Evolutionary conservation across 768 basidiomycete species (phyloP).

Genomic region (Trametes cinnabarina): DNA sequence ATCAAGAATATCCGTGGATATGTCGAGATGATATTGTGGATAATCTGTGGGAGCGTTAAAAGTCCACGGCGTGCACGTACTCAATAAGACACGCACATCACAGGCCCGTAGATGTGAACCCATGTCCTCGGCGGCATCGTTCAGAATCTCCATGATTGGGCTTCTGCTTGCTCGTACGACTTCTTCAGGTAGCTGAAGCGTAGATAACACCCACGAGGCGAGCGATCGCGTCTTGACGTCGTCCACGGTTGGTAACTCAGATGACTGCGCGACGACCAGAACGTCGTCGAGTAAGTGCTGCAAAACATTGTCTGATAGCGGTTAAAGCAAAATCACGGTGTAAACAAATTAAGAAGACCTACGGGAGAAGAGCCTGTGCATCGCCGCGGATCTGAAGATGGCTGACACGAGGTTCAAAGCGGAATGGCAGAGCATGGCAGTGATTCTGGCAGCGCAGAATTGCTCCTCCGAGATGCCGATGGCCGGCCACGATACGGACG

Average conservation of each 20-base stretch:
- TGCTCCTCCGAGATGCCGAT: slow-evolving; percentile 31
- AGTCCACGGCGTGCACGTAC: background rate
- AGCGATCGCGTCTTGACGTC: slow-evolving; percentile 46
- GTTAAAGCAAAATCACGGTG: background rate
- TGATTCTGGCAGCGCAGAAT: slow-evolving; percentile 40
- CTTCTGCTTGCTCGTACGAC: background rate
- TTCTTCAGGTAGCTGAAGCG: slow-evolving; percentile 44
- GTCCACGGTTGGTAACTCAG: slow-evolving; percentile 37
- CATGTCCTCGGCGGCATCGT: background rate
- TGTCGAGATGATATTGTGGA: slow-evolving; percentile 1
- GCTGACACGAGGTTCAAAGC: slow-evolving; percentile 51
- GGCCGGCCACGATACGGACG: background rate
- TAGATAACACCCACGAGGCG: slow-evolving; percentile 49
- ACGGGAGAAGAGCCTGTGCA: slow-evolving; percentile 52
- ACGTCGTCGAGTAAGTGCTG: slow-evolving; percentile 43
- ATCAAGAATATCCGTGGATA: slow-evolving; percentile 13
- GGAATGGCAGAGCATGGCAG: slow-evolving; percentile 48
- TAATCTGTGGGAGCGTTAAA: background rate
- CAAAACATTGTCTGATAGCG: slow-evolving; percentile 44
- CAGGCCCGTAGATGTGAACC: background rate
- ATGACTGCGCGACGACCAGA: slow-evolving; percentile 40
- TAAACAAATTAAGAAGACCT: slow-evolving; percentile 14
- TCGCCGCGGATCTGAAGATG: slow-evolving; percentile 46
- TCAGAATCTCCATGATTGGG: background rate
- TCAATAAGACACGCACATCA: background rate